These are phyloP conservation scores for Physcomitrium patens DNA, from an alignment of 225 moss, liverwort and hornwort species.

Conservation along the genomic window DNA sequence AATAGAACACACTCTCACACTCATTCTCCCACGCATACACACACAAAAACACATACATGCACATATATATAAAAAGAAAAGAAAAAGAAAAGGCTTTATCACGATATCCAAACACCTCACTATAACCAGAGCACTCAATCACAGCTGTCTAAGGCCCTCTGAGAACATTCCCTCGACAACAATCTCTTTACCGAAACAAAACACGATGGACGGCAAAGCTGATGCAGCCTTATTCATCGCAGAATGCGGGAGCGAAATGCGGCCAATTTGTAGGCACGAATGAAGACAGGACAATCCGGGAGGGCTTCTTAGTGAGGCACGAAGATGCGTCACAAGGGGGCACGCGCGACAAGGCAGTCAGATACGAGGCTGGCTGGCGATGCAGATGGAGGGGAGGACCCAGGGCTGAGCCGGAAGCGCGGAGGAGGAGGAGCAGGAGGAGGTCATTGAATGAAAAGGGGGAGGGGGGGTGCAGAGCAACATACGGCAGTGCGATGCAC, in stretches of 20 bases:
- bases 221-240: background rate
- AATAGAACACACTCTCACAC: background rate
- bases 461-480: no score
- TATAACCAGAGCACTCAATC: background rate
- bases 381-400: background rate
- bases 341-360: background rate
- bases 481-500: no score
- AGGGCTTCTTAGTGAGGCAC: background rate
- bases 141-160: background rate
- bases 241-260: slow-evolving; percentile 8
- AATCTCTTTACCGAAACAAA: background rate
- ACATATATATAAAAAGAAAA: no score
- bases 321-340: background rate
- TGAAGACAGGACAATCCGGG: background rate
- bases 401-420: background rate
- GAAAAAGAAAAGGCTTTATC: no score
- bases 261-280: background rate
- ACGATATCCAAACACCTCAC: background rate
- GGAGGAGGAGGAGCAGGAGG: no score
- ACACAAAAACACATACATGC: no score
- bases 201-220: no score
- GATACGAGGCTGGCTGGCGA: background rate
- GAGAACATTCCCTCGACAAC: background rate
- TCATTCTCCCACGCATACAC: background rate
- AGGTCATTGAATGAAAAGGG: background rate